Base-by-base conservation (phyloP, 192 early-diverging fungal species). In the Neocallimastix lanati region DNA sequence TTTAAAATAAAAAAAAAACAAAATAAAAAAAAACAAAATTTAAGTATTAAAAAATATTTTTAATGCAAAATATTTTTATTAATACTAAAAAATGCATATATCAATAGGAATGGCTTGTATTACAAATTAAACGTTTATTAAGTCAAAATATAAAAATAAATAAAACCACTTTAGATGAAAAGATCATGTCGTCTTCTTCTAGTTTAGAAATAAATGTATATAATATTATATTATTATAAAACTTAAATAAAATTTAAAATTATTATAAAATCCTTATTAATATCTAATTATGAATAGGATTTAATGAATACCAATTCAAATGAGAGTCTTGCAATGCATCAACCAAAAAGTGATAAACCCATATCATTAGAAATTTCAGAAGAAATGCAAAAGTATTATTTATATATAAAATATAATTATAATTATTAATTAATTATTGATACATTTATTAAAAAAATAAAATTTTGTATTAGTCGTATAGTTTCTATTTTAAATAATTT, bases 401-500 rank as follows among this genome's bases (percentile, higher is more conserved):
- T n/a, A n/a, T n/a, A n/a, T n/a, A n/a, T n/a, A n/a, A n/a, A n/a
- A 6, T 33, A 33, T 33, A 6, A 33, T 33, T 33, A 33, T 33
- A 6, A 33, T 33, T 33, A 33, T 33, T 33, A 33, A 6, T 33
- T 33, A 33, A 33, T 33, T 33, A 6, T 33, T 33, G 3, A 33
- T 33, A 33, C 11, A 6, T 33, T 33, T 33, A 33, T 33, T 33
- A n/a, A n/a, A n/a, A n/a, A n/a, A n/a, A n/a, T n/a, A n/a, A n/a
- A n/a, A n/a, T n/a, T n/a, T n/a, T n/a, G n/a, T n/a, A 11, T 67
- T 9, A 76, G 28, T 37, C 88, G 88, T 6, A 86, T 90, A 33
- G 85, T 88, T 79, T 83, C 83, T 12, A 38, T 91, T 29, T 83
- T 90, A 28, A 85, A 86, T 77, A 88, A 90, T 28, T 94, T 92